Conservation (phyloP, 208 protist species). For the Leptomonas pyrrhocoris region DNA sequence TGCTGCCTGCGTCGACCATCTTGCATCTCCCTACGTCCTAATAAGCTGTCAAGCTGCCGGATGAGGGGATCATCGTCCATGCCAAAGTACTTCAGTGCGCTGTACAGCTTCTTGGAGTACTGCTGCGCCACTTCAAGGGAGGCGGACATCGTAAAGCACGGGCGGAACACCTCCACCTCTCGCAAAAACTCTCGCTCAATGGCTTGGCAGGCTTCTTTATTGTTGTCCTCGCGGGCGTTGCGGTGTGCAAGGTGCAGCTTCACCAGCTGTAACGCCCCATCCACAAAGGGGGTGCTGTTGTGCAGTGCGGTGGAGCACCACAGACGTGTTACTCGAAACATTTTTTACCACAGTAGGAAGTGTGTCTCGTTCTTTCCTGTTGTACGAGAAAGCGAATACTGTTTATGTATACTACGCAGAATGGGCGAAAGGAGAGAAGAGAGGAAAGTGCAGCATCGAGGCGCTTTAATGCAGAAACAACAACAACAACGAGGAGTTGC, state of each 20-base stretch:
- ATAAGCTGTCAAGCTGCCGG: conserved; percentile 79
- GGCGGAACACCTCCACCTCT: conserved; percentile 80
- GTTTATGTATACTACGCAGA: no score
- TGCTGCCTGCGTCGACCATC: conserved; percentile 18
- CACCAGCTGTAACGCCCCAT: conserved; percentile 79
- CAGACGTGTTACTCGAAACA: conserved; percentile 14
- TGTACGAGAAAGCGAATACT: no score
- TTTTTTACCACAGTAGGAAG: neutral
- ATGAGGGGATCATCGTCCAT: conserved; percentile 82
- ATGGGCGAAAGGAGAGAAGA: neutral
- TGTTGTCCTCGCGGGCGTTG: conserved; percentile 64
- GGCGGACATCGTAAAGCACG: conserved; percentile 82
- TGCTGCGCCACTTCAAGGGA: conserved; percentile 67
- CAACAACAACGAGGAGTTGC: no score
- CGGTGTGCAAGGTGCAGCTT: conserved; percentile 86
- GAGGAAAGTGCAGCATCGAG: neutral
- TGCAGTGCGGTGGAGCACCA: conserved; percentile 49
- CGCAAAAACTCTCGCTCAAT: conserved; percentile 85
- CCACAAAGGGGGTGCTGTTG: conserved; percentile 69
- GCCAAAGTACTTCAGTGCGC: conserved; percentile 77
- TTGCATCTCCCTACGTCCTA: conserved; percentile 72
- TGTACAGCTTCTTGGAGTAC: conserved; percentile 75
- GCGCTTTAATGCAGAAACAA: no score
- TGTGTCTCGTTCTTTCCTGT: no score
- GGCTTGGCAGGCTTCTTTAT: conserved; percentile 55